Evolutionary conservation across 768 basidiomycete genomes (phyloP).

Genomic region (Rhizopogon salebrosus): DNA sequence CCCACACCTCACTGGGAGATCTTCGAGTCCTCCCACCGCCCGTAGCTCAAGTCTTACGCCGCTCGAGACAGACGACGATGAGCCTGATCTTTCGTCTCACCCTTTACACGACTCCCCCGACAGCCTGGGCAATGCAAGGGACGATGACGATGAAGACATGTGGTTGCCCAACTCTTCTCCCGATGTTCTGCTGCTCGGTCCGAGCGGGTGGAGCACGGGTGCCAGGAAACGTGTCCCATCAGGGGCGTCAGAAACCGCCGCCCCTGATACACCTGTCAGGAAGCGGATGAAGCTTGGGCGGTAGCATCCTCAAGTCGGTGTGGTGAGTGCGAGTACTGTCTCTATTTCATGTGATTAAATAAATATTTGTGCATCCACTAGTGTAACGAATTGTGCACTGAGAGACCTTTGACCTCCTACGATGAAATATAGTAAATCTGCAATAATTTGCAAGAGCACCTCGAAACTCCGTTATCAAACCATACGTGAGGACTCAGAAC

Average conservation of each 20-base stretch:
- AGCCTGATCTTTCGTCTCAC: neutral
- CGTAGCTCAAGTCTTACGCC: slow-evolving; percentile 2
- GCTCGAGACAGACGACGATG: neutral
- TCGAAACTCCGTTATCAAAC: no score
- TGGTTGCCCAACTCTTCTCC: slow-evolving; percentile 38
- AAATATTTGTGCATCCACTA: no score
- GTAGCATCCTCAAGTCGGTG: neutral
- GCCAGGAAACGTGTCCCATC: slow-evolving; percentile 20
- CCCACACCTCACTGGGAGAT: neutral
- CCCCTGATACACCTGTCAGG: slow-evolving; percentile 17
- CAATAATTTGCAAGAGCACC: no score
- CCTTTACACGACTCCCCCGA: neutral
- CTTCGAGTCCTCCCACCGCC: neutral
- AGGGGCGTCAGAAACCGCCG: slow-evolving; percentile 15
- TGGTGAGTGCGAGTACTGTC: no score
- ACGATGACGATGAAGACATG: slow-evolving; percentile 33
- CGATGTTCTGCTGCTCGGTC: slow-evolving; percentile 30
- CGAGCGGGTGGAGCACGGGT: neutral
- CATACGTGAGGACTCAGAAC: no score
- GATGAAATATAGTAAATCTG: no score
- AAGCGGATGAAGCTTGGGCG: slow-evolving; percentile 14
- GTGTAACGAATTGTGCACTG: no score
- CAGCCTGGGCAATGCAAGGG: slow-evolving; percentile 1
- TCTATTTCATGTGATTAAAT: no score
- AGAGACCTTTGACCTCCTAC: no score